These are phyloP conservation scores for Monosporascus sp. DNA, from an alignment of 2,329 filamentous ascomycete species.

Conservation along the genomic window DNA sequence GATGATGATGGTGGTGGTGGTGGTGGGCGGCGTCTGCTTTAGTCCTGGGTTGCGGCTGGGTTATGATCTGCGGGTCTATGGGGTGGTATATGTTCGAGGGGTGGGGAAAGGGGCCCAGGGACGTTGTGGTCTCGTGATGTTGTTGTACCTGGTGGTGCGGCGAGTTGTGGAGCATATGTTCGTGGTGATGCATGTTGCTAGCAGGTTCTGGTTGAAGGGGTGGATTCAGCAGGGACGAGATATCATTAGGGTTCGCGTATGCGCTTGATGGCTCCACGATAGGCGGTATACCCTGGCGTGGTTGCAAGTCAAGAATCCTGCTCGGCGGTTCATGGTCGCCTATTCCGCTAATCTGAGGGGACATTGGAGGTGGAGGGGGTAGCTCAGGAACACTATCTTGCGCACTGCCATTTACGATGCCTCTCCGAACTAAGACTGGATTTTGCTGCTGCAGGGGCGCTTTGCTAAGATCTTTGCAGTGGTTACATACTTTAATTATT, in stretches of 20 bases:
- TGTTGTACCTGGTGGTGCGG: slow-evolving; percentile 6
- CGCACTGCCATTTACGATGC: slow-evolving; percentile 14
- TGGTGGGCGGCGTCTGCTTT: slow-evolving; percentile 24
- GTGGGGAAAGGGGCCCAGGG: slow-evolving; percentile 23
- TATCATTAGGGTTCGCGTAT: slow-evolving; percentile 45
- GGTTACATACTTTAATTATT: slow-evolving; percentile 84
- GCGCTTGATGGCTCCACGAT: slow-evolving; percentile 29
- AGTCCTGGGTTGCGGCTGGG: slow-evolving; percentile 28
- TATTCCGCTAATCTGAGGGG: slow-evolving; percentile 3
- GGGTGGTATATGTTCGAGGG: slow-evolving; percentile 43
- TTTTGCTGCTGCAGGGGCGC: slow-evolving; percentile 28
- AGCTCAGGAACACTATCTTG: neutral
- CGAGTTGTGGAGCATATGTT: slow-evolving; percentile 27
- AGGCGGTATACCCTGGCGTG: slow-evolving; percentile 20
- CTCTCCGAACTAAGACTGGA: slow-evolving; percentile 9
- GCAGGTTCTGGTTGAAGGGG: slow-evolving; percentile 12
- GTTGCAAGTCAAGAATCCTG: slow-evolving; percentile 19
- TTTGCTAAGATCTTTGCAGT: slow-evolving; percentile 80
- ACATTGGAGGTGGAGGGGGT: slow-evolving; percentile 9
- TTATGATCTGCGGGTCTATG: slow-evolving; percentile 58
- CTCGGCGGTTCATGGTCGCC: neutral
- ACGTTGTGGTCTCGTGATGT: slow-evolving; percentile 17
- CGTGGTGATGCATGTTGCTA: slow-evolving; percentile 28
- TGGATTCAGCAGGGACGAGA: slow-evolving; percentile 40
- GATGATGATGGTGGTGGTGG: slow-evolving; percentile 22